Evolutionary conservation across 2,329 filamentous ascomycete species (phyloP).

Genomic region (Mycogone perniciosa): DNA sequence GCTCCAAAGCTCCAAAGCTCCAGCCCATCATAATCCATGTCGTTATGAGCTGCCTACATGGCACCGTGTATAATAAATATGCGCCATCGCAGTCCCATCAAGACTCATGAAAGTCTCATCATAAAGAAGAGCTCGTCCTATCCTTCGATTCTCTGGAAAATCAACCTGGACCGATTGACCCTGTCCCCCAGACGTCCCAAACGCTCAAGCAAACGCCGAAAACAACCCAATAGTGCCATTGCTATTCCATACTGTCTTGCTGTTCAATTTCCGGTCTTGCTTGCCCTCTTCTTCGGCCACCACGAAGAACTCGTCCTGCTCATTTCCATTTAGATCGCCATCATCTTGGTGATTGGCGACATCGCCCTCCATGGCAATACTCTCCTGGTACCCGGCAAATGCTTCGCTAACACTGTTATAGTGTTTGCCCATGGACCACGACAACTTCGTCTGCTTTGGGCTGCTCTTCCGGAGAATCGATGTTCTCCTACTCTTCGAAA

Average conservation of each 20-base stretch:
- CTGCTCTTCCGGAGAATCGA: conserved; percentile 8
- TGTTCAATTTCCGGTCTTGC: background rate
- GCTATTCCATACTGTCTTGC: background rate
- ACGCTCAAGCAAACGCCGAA: background rate
- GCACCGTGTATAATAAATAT: background rate
- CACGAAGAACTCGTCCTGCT: conserved; percentile 23
- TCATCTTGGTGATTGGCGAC: background rate
- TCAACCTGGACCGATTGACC: background rate
- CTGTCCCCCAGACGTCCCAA: too few relatives aligned
- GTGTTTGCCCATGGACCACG: conserved; percentile 18
- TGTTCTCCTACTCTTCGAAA: conserved; percentile 20
- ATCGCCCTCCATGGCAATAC: background rate
- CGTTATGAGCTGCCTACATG: too few relatives aligned
- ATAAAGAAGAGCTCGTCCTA: background rate
- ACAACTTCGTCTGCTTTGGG: conserved; percentile 18
- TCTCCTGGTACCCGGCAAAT: conserved; percentile 19
- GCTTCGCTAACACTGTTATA: conserved; percentile 27
- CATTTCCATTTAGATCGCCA: conserved; percentile 6
- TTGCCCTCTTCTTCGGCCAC: conserved; percentile 21
- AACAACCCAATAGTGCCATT: background rate
- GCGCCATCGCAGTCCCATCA: background rate
- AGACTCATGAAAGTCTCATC: background rate
- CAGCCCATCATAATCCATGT: too few relatives aligned
- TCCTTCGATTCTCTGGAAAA: background rate
- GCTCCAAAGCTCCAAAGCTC: too few relatives aligned